These are phyloP conservation scores for Xylaria polymorpha DNA, from an alignment of 2,329 filamentous ascomycete genomes.

Conservation along the genomic window DNA sequence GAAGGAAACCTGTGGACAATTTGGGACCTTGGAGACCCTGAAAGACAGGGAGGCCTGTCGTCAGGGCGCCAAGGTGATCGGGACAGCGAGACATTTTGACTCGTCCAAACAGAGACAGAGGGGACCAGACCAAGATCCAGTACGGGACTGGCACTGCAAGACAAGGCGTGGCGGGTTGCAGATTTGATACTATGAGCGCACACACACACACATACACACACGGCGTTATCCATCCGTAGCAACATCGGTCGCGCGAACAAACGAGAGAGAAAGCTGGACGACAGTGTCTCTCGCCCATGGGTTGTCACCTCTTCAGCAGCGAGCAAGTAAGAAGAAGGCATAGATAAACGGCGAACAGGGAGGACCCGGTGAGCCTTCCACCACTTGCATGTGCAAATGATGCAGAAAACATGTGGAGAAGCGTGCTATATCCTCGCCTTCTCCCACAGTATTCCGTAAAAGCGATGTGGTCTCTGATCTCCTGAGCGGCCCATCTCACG, in stretches of 20 bases:
- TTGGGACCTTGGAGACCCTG: slow-evolving; percentile 28
- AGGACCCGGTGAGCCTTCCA: slow-evolving; percentile 29
- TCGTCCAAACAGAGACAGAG: slow-evolving; percentile 34
- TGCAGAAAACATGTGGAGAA: slow-evolving; percentile 36
- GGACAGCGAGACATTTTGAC: slow-evolving; percentile 39
- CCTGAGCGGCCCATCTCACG: slow-evolving; percentile 23
- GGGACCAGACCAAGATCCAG: slow-evolving; percentile 28
- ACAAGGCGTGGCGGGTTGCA: slow-evolving; percentile 38
- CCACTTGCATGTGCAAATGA: slow-evolving; percentile 31
- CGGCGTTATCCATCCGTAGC: slow-evolving; percentile 21
- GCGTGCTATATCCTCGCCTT: slow-evolving; percentile 28
- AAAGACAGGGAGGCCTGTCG: slow-evolving; percentile 31
- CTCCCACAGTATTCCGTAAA: slow-evolving; percentile 20
- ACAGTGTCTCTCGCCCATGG: slow-evolving; percentile 27
- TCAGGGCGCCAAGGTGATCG: slow-evolving; percentile 36
- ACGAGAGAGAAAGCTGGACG: slow-evolving; percentile 21
- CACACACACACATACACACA: neutral
- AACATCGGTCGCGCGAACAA: slow-evolving; percentile 15
- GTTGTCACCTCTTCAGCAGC: slow-evolving; percentile 19
- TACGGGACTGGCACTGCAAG: slow-evolving; percentile 32
- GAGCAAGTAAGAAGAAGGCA: slow-evolving; percentile 23
- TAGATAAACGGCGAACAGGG: slow-evolving; percentile 34
- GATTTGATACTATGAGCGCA: slow-evolving; percentile 22
- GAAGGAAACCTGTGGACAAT: slow-evolving; percentile 27
- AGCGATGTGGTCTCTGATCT: slow-evolving; percentile 18